Evolutionary conservation across 208 protist species (phyloP).

Genomic region (Acanthamoeba healyi): DNA sequence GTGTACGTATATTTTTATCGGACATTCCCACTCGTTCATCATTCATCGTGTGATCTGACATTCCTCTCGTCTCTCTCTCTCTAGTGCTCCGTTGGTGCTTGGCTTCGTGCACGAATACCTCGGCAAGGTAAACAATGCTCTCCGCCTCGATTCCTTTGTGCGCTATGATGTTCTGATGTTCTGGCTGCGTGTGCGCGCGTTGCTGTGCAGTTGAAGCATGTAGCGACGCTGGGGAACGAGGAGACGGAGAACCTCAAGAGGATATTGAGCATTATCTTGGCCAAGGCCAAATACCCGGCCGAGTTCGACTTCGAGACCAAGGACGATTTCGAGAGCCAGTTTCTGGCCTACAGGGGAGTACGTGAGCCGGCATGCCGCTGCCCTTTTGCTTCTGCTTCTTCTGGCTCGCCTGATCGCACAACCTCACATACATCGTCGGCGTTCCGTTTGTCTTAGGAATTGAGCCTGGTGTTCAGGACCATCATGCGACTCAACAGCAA

Average conservation of each 20-base stretch:
- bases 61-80: background rate
- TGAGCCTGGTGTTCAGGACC: slow-evolving; percentile 42
- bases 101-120: slow-evolving; percentile 61
- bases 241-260: slow-evolving; percentile 63
- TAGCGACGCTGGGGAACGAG: slow-evolving; percentile 31
- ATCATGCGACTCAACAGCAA: slow-evolving; percentile 53
- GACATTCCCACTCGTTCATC: background rate
- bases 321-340: slow-evolving; percentile 66
- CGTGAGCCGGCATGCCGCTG: background rate
- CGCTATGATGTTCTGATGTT: background rate
- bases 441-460: background rate
- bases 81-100: slow-evolving; percentile 9
- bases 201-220: slow-evolving; percentile 30
- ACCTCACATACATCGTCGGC: background rate
- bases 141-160: background rate
- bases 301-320: slow-evolving; percentile 71
- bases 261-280: slow-evolving; percentile 24
- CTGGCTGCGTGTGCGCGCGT: background rate
- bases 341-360: slow-evolving; percentile 27
- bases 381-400: too few relatives aligned
- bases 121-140: background rate
- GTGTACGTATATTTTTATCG: too few relatives aligned
- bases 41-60: background rate
- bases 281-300: slow-evolving; percentile 29
- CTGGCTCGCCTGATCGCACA: background rate